Evolutionary conservation across 2,329 filamentous ascomycete genomes (phyloP), one percentile per base, ranked within the genome.

Genomic region (Calonectria pteridis): DNA sequence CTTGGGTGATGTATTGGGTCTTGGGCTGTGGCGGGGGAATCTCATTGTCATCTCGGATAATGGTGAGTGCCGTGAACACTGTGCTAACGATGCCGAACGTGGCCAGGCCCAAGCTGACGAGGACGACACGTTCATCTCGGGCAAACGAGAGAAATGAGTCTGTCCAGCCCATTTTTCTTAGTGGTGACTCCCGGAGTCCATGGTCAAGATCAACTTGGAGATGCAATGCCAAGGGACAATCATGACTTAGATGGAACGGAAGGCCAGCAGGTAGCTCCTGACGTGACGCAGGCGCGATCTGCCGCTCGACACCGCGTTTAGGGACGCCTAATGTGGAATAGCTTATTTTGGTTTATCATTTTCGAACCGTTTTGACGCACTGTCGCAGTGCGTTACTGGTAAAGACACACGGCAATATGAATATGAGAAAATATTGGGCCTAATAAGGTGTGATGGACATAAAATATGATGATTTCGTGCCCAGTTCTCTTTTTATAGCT

Each of bases 1-100:
- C 91, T 82, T 95, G 92, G 18, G 92, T 94, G 76, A 95, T 94
- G 82, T 94, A 94, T 77, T 93, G 91, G 65, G 93, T 91, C 81
- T 93, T 93, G 43, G 91, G 91, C 73, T 92, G 90, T 46, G 87
- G 81, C 43, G 91, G 89, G 73, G 91, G 91, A 80, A 97, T 90
- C 83, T 92, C 89, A 76, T 93, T 93, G 67, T 92, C 88, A 78
- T 91, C 87, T 76, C 92, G 89, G 77, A 93, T 91, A 69, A 89
- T 85, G 71, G 86, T 86, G 55, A 96, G 90, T 69, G 90, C 87
- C 46, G 87, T 83, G 75, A 89, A 88, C 83, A 94, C 90, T 67
- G 88, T 86, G 73, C 88, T 86, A 70, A 93, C 82, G 74, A 93
- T 85, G 77, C 89, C 84, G 78, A 92, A 89, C 50, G 92, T 88